Percentiles rank a stretch among this genome's conserved stretches.
phyloP scores from a whole-genome alignment of 2,329 filamentous ascomycete genomes.

The Scleromitrula shiraiana region DNA sequence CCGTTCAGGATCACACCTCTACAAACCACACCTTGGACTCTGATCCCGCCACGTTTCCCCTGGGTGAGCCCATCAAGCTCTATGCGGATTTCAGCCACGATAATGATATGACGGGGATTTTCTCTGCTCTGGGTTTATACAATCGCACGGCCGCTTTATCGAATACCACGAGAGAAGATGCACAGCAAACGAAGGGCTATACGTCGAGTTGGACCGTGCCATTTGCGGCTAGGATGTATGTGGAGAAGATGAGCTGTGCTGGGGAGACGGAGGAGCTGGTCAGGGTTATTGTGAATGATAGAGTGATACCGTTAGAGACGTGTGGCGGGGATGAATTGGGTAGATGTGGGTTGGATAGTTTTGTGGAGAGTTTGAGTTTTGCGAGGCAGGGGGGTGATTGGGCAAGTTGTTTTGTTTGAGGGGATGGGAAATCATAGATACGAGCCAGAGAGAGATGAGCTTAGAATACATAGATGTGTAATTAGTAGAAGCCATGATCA shows the following conservation, averaged over 20 bases:
- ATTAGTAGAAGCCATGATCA: no score
- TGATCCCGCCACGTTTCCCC: slow-evolving; percentile 61
- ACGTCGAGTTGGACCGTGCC: slow-evolving; percentile 73
- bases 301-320: slow-evolving; percentile 62
- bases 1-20: slow-evolving; percentile 65
- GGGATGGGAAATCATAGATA: neutral
- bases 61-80: slow-evolving; percentile 47
- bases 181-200: slow-evolving; percentile 54
- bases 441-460: neutral
- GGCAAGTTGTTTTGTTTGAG: slow-evolving; percentile 49
- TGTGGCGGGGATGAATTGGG: slow-evolving; percentile 66
- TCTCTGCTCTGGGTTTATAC: slow-evolving; percentile 71
- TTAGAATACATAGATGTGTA: no score
- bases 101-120: slow-evolving; percentile 73
- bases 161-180: slow-evolving; percentile 41
- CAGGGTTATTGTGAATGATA: slow-evolving; percentile 74
- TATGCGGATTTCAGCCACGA: slow-evolving; percentile 93
- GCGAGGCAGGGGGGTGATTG: slow-evolving; percentile 65
- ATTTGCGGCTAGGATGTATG: slow-evolving; percentile 72
- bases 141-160: slow-evolving; percentile 52
- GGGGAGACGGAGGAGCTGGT: slow-evolving; percentile 59
- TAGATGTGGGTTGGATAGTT: slow-evolving; percentile 60
- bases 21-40: slow-evolving; percentile 72
- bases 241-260: slow-evolving; percentile 76
- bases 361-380: slow-evolving; percentile 70